Evolutionary conservation across 2,329 filamentous ascomycete genomes (phyloP).

Genomic region (Pestalotiopsis sp.): DNA sequence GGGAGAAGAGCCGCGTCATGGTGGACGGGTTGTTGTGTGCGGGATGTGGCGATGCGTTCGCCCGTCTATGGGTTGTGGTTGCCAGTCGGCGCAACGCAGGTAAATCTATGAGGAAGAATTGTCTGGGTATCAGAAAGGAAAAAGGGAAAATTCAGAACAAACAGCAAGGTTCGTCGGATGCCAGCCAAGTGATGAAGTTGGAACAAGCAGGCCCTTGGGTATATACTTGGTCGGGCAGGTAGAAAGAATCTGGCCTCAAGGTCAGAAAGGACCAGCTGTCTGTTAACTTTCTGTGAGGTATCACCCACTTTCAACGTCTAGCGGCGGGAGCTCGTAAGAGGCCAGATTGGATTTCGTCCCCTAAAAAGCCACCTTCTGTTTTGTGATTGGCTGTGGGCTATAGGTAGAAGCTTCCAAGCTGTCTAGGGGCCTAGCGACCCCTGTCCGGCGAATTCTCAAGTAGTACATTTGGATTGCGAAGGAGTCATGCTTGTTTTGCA

Average conservation of each 20-base stretch:
- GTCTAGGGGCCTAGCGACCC: not conserved
- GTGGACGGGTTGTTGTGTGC: constrained; percentile 23
- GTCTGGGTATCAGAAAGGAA: not conserved
- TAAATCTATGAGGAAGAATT: not conserved
- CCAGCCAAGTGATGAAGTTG: not conserved
- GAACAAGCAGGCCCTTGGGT: not conserved
- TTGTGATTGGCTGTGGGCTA: not conserved
- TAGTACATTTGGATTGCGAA: too few species aligned
- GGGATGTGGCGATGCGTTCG: constrained; percentile 7
- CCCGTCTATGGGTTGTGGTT: constrained; percentile 7
- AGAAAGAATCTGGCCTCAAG: not conserved
- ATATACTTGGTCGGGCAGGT: not conserved
- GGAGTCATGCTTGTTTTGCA: too few species aligned
- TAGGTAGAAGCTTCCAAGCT: not conserved
- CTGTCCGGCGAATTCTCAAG: too few species aligned
- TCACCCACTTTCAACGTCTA: not conserved
- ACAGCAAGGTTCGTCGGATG: not conserved
- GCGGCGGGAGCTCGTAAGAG: not conserved
- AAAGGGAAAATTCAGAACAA: not conserved
- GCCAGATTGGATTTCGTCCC: not conserved
- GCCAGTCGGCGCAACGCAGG: constrained; percentile 4
- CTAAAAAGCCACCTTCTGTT: not conserved
- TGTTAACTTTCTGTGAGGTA: not conserved
- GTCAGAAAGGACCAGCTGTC: not conserved
- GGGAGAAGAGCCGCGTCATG: constrained; percentile 41